These are phyloP conservation scores for Malassezia brasiliensis DNA, from an alignment of 1,284 basidiomycete genomes.

Conservation along the genomic window DNA sequence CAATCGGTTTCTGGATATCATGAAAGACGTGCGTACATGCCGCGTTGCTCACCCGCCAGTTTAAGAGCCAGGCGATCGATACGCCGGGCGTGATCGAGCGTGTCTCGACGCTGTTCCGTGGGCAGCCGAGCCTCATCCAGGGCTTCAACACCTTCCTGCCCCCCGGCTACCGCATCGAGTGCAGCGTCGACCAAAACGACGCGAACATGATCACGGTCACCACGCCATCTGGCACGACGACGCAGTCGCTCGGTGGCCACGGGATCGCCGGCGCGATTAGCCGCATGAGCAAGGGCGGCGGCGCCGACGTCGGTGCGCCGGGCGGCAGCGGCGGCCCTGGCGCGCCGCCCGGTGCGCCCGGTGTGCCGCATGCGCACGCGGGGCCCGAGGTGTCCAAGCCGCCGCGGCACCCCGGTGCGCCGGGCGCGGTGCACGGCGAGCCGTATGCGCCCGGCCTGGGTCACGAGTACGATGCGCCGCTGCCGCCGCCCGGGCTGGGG, in stretches of 20 bases:
- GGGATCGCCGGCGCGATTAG: conserved; percentile 39
- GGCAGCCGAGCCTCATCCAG: conserved; percentile 84
- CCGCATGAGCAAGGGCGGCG: conserved; percentile 34
- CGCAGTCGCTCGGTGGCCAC: conserved; percentile 52
- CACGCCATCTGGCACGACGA: conserved; percentile 71
- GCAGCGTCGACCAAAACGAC: conserved; percentile 56
- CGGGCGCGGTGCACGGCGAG: not conserved
- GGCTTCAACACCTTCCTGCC: conserved; percentile 99
- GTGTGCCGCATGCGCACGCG: not conserved
- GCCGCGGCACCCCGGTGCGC: not conserved
- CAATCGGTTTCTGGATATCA: conserved; percentile 94
- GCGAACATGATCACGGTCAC: conserved; percentile 84
- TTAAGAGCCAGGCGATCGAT: conserved; percentile 60
- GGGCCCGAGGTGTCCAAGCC: not conserved
- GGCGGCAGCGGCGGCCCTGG: not conserved
- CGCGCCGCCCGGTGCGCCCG: not conserved
- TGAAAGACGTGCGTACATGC: conserved; percentile 64
- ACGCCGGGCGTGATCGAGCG: conserved; percentile 97
- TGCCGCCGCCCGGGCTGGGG: not conserved
- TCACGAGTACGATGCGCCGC: not conserved
- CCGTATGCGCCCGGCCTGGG: conserved; percentile 2
- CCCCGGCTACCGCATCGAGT: conserved; percentile 89
- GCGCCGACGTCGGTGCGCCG: not conserved
- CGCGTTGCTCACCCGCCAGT: conserved; percentile 18
- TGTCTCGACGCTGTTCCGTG: conserved; percentile 87